Evolutionary conservation across 148 eudicot genomes (phyloP).

Genomic region (Fagopyrum homotropicum): DNA sequence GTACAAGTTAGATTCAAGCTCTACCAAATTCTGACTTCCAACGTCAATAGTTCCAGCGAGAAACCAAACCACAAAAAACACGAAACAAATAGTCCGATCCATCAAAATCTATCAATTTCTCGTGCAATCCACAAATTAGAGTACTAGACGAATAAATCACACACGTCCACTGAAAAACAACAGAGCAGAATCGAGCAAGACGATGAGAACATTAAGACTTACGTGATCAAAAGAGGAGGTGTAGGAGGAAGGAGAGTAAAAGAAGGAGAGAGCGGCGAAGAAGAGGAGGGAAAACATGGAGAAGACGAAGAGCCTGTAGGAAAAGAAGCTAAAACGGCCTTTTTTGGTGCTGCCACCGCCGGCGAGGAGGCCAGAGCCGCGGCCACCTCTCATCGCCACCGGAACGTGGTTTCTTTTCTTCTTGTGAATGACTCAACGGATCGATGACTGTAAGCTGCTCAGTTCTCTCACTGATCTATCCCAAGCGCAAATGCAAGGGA

Average conservation of each 20-base stretch:
- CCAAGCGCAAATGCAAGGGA: conserved; percentile 2
- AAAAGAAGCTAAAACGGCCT: conserved; percentile 43
- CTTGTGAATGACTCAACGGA: not conserved
- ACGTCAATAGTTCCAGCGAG: not conserved
- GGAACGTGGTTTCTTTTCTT: conserved; percentile 28
- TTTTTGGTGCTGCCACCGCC: conserved; percentile 36
- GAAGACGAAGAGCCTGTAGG: conserved; percentile 74
- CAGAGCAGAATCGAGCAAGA: not conserved
- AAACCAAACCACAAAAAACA: not conserved
- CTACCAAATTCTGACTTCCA: not conserved
- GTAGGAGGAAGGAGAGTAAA: conserved; percentile 27
- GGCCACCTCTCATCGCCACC: conserved; percentile 59
- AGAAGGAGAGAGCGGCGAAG: conserved; percentile 54
- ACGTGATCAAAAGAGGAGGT: conserved; percentile 41
- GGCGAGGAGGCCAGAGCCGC: conserved; percentile 24
- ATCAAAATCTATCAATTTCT: not conserved
- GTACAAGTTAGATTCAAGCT: not conserved
- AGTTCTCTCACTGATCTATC: not conserved
- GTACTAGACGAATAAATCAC: conserved; percentile 1
- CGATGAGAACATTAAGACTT: conserved; percentile 9
- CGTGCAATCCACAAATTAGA: not conserved
- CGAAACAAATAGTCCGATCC: not conserved
- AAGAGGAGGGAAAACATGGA: conserved; percentile 72
- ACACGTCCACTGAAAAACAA: not conserved
- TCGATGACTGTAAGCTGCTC: not conserved